phyloP scores from a whole-genome alignment of 805 yeast species.

The Candida quercuum region DNA sequence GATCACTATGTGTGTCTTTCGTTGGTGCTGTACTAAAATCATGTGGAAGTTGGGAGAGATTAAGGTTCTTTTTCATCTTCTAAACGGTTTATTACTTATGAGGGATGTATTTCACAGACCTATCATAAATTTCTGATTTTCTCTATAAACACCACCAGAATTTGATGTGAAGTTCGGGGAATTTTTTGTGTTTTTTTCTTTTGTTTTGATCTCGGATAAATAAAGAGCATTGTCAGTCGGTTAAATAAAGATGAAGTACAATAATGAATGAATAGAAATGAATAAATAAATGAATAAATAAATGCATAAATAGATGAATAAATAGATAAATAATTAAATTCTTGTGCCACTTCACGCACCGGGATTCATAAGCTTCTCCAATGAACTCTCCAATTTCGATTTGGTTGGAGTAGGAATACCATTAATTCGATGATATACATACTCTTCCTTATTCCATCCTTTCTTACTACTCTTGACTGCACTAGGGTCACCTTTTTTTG shows the following conservation, averaged over 20 bases:
- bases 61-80: background rate
- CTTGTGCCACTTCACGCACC: too few relatives aligned
- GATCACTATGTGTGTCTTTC: background rate
- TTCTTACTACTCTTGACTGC: constrained; percentile 4
- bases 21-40: background rate
- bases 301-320: too few relatives aligned
- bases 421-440: constrained; percentile 12
- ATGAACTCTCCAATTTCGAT: constrained; percentile 11
- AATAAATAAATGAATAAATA: too few relatives aligned
- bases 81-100: too few relatives aligned
- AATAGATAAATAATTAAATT: background rate
- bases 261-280: too few relatives aligned
- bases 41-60: background rate
- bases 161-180: background rate
- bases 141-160: too few relatives aligned
- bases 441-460: constrained; percentile 4
- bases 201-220: constrained; percentile 1
- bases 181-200: background rate
- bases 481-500: background rate
- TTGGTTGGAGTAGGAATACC: constrained; percentile 10
- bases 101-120: too few relatives aligned
- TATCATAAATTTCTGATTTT: too few relatives aligned
- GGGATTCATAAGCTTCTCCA: constrained; percentile 11
- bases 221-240: background rate
- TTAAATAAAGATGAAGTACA: constrained; percentile 1